A percentile compares a stretch with the other conserved stretches of the same genome.
Evolutionary conservation across 2,329 filamentous ascomycete genomes (phyloP).

Genomic region (Domatiomyces catenatus): DNA sequence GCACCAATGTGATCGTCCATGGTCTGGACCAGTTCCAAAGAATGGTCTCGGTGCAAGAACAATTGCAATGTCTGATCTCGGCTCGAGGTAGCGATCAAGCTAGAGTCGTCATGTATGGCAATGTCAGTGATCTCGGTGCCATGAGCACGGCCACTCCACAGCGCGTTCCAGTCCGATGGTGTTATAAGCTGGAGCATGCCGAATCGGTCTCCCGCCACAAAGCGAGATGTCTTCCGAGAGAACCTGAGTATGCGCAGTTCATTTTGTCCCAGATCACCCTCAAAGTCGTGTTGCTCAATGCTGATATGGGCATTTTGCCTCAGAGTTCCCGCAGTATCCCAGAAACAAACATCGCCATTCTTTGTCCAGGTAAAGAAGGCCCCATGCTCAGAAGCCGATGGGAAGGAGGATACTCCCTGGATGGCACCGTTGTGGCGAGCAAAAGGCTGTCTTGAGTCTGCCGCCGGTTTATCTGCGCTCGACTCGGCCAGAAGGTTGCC

Average conservation of each 20-base stretch:
- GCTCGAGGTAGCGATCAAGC: constrained; percentile 66
- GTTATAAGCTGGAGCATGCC: constrained; percentile 51
- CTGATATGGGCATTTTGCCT: constrained; percentile 50
- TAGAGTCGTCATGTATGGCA: constrained; percentile 46
- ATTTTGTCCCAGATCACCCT: constrained; percentile 36
- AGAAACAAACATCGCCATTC: constrained; percentile 66
- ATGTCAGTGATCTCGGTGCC: constrained; percentile 72
- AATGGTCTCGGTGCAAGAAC: constrained; percentile 47
- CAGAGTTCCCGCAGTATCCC: constrained; percentile 58
- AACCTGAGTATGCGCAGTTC: constrained; percentile 45
- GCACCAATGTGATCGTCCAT: constrained; percentile 81
- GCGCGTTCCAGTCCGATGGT: constrained; percentile 37
- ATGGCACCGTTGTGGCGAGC: constrained; percentile 44
- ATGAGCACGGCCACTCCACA: constrained; percentile 70
- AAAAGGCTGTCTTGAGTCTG: constrained; percentile 24
- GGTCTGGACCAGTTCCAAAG: constrained; percentile 72
- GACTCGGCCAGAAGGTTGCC: constrained; percentile 54
- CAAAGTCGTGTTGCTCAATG: constrained; percentile 44
- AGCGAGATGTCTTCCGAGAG: constrained; percentile 45
- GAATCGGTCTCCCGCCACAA: constrained; percentile 73
- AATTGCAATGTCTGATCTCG: constrained; percentile 86
- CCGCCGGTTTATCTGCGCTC: constrained; percentile 19
- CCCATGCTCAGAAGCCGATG: constrained; percentile 43
- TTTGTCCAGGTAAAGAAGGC: constrained; percentile 83
- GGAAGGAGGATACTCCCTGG: constrained; percentile 56